Percentiles rank a stretch among this genome's conserved stretches.
These are phyloP conservation scores for Abortiporus biennis DNA, from an alignment of 1,284 basidiomycete genomes.

Conservation along the genomic window DNA sequence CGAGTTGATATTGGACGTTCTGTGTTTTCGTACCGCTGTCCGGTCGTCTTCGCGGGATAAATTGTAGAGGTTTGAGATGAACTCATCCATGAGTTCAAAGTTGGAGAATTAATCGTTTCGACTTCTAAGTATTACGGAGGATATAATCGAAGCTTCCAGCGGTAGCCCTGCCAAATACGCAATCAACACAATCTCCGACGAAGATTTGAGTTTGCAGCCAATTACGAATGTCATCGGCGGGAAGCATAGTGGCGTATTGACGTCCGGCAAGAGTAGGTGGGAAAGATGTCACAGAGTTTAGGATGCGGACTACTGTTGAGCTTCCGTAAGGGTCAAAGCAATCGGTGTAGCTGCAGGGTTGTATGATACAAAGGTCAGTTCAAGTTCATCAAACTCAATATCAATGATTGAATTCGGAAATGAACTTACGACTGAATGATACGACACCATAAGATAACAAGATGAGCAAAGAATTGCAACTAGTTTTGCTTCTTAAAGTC, in stretches of 20 bases:
- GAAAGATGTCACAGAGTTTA: conserved; percentile 1
- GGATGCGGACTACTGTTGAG: not conserved
- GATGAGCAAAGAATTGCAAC: conserved; percentile 3
- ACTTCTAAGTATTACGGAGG: too few species aligned
- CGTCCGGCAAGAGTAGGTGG: conserved; percentile 37
- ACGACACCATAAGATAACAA: too few species aligned
- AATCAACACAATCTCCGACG: conserved; percentile 38
- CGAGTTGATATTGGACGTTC: conserved; percentile 31
- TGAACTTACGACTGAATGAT: too few species aligned
- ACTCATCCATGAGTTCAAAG: conserved; percentile 28
- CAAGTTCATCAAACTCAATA: too few species aligned
- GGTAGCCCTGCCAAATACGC: conserved; percentile 31
- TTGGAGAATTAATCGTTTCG: conserved; percentile 40
- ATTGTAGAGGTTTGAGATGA: conserved; percentile 33
- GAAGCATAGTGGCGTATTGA: conserved; percentile 36
- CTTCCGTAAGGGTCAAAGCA: conserved; percentile 2
- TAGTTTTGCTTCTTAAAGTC: conserved; percentile 3
- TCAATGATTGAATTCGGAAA: not conserved
- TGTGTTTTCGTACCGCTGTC: conserved; percentile 30
- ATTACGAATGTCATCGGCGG: conserved; percentile 29
- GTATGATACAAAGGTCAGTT: conserved; percentile 1
- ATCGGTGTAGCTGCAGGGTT: not conserved
- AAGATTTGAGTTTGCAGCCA: conserved; percentile 26
- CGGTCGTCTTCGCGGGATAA: conserved; percentile 33
- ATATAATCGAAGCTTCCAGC: conserved; percentile 34